phyloP scores from a whole-genome alignment of 805 yeast species.

The Jamesozyma hellenica region DNA sequence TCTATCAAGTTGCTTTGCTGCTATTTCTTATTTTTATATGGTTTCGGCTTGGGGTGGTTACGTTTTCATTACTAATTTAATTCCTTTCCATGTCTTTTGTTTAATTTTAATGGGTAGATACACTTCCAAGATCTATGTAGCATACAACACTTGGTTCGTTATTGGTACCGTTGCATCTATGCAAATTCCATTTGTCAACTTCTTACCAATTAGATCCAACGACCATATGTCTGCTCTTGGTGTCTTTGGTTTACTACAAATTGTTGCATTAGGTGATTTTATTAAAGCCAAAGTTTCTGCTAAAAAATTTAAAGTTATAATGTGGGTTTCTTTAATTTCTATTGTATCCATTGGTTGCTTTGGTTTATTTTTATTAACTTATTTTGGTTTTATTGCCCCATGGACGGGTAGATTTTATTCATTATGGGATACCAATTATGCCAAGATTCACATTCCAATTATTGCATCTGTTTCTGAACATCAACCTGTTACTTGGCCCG shows the following conservation, averaged over 20 bases:
- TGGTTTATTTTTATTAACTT: slow-evolving; percentile 72
- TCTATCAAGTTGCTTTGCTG: slow-evolving; percentile 71
- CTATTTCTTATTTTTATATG: slow-evolving; percentile 92
- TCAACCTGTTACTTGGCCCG: slow-evolving; percentile 99
- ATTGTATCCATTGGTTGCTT: slow-evolving; percentile 54
- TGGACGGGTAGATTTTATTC: slow-evolving; percentile 99
- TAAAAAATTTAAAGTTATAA: slow-evolving; percentile 51
- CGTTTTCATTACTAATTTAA: slow-evolving; percentile 94
- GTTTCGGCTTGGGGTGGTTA: slow-evolving; percentile 99
- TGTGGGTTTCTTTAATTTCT: slow-evolving; percentile 47
- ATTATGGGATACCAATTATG: slow-evolving; percentile 95
- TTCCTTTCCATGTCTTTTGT: slow-evolving; percentile 89
- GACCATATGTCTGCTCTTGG: slow-evolving; percentile 99
- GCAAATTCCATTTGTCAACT: slow-evolving; percentile 99
- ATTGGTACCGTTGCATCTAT: slow-evolving; percentile 95
- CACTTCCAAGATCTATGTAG: slow-evolving; percentile 68
- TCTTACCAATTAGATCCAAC: slow-evolving; percentile 89
- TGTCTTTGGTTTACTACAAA: slow-evolving; percentile 88
- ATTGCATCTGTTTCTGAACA: slow-evolving; percentile 98
- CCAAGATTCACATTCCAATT: slow-evolving; percentile 95
- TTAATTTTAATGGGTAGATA: slow-evolving; percentile 91
- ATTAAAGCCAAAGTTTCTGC: slow-evolving; percentile 64
- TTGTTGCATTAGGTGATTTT: slow-evolving; percentile 78
- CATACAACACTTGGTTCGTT: slow-evolving; percentile 94
- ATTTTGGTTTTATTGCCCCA: slow-evolving; percentile 91